Evolutionary conservation across 2,329 filamentous ascomycete genomes (phyloP).

Genomic region (Dactylella cylindrospora): DNA sequence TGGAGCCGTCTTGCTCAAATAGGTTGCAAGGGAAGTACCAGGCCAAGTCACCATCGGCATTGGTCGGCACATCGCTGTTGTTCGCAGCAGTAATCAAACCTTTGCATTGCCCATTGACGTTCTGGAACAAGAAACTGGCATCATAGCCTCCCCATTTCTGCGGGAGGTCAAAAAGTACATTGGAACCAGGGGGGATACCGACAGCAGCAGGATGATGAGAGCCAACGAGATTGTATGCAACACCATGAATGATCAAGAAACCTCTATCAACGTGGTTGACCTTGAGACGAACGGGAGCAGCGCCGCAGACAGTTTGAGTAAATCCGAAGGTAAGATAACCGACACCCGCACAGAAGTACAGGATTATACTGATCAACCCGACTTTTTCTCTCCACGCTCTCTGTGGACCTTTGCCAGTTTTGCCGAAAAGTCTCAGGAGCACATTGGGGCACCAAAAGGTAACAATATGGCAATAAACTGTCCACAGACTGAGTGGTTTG

Average conservation of each 20-base stretch:
- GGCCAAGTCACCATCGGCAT: slow-evolving; percentile 71
- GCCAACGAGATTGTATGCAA: slow-evolving; percentile 75
- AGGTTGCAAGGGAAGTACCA: slow-evolving; percentile 96
- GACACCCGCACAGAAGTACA: slow-evolving; percentile 81
- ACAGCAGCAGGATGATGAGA: slow-evolving; percentile 78
- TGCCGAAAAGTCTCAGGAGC: slow-evolving; percentile 80
- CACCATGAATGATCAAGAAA: slow-evolving; percentile 96
- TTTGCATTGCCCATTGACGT: slow-evolving; percentile 97
- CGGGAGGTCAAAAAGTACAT: slow-evolving; percentile 79
- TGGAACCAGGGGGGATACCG: slow-evolving; percentile 71
- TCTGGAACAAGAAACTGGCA: slow-evolving; percentile 95
- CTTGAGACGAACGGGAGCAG: slow-evolving; percentile 70
- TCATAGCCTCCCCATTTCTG: slow-evolving; percentile 79
- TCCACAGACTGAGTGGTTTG: slow-evolving; percentile 85
- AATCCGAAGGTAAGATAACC: slow-evolving; percentile 98
- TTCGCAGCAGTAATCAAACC: slow-evolving; percentile 73
- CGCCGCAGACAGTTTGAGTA: slow-evolving; percentile 79
- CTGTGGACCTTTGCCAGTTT: slow-evolving; percentile 79
- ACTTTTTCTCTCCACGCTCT: slow-evolving; percentile 98
- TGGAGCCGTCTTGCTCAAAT: slow-evolving; percentile 92
- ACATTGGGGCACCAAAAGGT: slow-evolving; percentile 95
- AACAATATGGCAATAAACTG: slow-evolving; percentile 87
- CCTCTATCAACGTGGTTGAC: slow-evolving; percentile 77
- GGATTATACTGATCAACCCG: slow-evolving; percentile 89
- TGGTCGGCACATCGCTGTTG: slow-evolving; percentile 76